Evolutionary conservation across 768 basidiomycete genomes (phyloP), one percentile per base, ranked within the genome.

Genomic region (Pleurotus tuber-regium): DNA sequence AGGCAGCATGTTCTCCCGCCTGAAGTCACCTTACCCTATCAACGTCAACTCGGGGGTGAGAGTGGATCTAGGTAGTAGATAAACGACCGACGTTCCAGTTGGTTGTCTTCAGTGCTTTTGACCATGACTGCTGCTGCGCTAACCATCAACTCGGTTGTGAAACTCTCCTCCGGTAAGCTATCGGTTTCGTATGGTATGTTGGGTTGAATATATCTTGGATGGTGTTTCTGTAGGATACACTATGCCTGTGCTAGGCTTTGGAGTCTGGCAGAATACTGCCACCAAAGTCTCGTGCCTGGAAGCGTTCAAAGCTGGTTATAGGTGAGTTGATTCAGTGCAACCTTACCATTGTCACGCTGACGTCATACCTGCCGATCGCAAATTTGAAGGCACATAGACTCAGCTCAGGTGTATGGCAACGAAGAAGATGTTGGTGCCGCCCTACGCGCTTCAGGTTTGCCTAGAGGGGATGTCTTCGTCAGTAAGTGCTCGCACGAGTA

Each of bases 101-200:
- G 12, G 8, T 16, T 2, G n/a, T 23, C 41, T 19, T 40, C 8
- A 40, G 9, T 40, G 14, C 14, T 19, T 14, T 12, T 19, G 16
- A 24, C 16, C 4, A 42, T 42, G 41, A 14, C 38, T 16, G 81
- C 19, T 69, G 74, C 48, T 93, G 92, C 2, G 86, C 92, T 29
- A 94, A 95, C 1, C 93, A 96, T 64, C 87, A 85, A 8, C 72
- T 95, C 14, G 84, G 84, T 38, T 97, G 90, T 42, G 9, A 24
- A 24, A 42, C 41, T 42, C 41, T 9, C 19, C 16, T 42, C 41
- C 21, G 41, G 41, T 42, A 25, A 42, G 23, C 26, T 24, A 19
- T 38, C 12, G 36, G 19, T 7, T 42, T 25, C 26, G 23, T 42
- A 4, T 14, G 21, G 8, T 5, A 12, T 21, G 23, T 11, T 42